Conservation (phyloP, 2,329 filamentous ascomycete species). For the Mollisia scopiformis region DNA sequence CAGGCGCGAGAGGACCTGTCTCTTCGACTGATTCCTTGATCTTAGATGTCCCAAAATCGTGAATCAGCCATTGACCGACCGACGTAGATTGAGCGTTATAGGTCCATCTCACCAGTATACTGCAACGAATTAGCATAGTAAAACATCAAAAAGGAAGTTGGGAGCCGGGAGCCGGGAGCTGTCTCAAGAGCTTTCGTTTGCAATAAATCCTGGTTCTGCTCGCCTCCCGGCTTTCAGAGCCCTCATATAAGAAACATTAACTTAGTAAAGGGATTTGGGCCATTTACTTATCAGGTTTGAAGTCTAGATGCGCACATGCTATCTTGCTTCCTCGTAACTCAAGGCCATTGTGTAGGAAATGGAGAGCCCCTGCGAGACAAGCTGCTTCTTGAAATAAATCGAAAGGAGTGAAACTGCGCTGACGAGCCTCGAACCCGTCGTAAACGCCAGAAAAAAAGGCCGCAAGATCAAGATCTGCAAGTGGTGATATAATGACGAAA, state of each 20-base stretch:
- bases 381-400: constrained; percentile 1
- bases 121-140: too few species aligned
- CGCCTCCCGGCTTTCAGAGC: too few species aligned
- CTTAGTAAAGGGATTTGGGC: too few species aligned
- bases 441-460: constrained; percentile 3
- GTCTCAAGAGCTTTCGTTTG: too few species aligned
- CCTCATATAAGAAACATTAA: too few species aligned
- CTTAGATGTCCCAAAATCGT: constrained; percentile 10
- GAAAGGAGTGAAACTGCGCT: constrained; percentile 1
- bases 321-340: constrained; percentile 1
- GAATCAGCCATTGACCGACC: constrained; percentile 10
- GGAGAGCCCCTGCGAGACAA: constrained; percentile 5
- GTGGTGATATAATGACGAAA: constrained; percentile 10
- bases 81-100: not conserved
- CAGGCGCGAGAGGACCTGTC: constrained; percentile 1
- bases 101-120: constrained; percentile 9
- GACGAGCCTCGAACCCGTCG: not conserved
- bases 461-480: constrained; percentile 9
- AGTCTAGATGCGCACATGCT: constrained; percentile 13
- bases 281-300: constrained; percentile 13
- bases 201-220: too few species aligned
- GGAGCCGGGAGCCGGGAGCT: too few species aligned
- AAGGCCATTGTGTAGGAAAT: constrained; percentile 8
- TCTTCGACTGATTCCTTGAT: constrained; percentile 8
- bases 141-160: too few species aligned